Base-by-base conservation (phyloP, 306 rosid genomes). In the Chamaecrista fasciculata region DNA sequence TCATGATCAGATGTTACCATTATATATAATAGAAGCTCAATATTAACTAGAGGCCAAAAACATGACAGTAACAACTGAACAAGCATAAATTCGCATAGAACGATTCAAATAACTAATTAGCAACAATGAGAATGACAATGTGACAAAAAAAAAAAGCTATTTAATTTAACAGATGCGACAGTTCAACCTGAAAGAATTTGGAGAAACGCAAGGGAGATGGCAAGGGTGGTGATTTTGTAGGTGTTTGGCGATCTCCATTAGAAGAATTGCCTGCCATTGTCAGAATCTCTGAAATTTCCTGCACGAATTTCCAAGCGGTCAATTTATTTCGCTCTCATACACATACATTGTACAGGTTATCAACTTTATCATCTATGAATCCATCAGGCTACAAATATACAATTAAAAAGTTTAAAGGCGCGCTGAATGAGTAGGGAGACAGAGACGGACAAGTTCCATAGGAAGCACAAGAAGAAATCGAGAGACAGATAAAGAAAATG, bases 121-220 rank as follows among this genome's bases (percentile, higher is more conserved):
- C 71, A 24, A 57, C 63, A 33, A 57, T 12, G 23, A 62, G 43
- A 68, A 75, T 42, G 62, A 19, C 52, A 75, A 63, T 46, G 66
- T 24, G 49, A 7, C 57, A 56, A 31, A 9, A 64, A 66, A 56
- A 62, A 51, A 72, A 40, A 12, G 11, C 9, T 1, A 33, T 33
- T 11, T 14, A 12, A 43, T 36, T 11, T 5, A 25, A 26, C 51
- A 44, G 28, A 75, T 14, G 2, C 19, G 4, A 48, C 3, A 50
- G 53, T 46, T 50, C 28, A 92, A 60, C 98, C 96, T 89, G 95
- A 65, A 67, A 87, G 86, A 87, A 92, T 64, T 92, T 92, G 73
- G 98, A 87, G 67, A 80, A 86, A 48, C 98, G 93, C 85, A 89
- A 37, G 28, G 96, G 96, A 66, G 98, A 92, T 48, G 98, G 98